These are phyloP conservation scores for Silene noctiflora DNA, from an alignment of 179 eudicot genomes.

Conservation along the genomic window DNA sequence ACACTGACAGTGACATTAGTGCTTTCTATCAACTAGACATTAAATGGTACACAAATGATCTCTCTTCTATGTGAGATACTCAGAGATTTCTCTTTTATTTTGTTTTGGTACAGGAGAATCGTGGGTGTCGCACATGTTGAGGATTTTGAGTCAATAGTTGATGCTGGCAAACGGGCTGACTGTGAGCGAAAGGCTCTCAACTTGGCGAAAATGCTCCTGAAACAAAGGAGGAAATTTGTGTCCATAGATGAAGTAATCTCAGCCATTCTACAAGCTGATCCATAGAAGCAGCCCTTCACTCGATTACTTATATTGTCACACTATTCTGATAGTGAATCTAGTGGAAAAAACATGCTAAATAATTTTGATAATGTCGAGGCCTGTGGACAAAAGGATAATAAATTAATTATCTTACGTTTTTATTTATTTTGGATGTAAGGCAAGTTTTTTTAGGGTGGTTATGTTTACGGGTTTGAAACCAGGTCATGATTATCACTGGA, in stretches of 20 bases:
- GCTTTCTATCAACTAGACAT: too few species aligned
- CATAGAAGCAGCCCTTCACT: background rate
- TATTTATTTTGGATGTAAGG: background rate
- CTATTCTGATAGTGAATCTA: background rate
- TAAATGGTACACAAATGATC: background rate
- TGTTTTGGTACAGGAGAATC: conserved; percentile 57
- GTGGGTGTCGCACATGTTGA: conserved; percentile 97
- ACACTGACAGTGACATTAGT: too few species aligned
- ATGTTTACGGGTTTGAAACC: too few species aligned
- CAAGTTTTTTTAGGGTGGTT: too few species aligned
- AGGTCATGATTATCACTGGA: too few species aligned
- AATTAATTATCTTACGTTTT: background rate
- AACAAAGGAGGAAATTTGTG: conserved; percentile 52
- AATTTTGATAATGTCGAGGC: background rate
- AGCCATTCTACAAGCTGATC: conserved; percentile 37
- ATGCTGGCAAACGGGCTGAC: conserved; percentile 57
- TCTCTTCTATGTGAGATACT: background rate
- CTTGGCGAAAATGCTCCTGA: conserved; percentile 72
- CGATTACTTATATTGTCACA: background rate
- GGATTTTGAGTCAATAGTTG: conserved; percentile 78
- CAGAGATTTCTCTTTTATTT: background rate
- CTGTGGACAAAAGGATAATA: background rate
- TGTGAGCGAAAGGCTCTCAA: conserved; percentile 85
- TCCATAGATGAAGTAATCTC: conserved; percentile 60
- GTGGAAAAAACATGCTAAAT: background rate